Evolutionary conservation across 192 early-diverging fungal species (phyloP).

Genomic region (Backusella luteola): DNA sequence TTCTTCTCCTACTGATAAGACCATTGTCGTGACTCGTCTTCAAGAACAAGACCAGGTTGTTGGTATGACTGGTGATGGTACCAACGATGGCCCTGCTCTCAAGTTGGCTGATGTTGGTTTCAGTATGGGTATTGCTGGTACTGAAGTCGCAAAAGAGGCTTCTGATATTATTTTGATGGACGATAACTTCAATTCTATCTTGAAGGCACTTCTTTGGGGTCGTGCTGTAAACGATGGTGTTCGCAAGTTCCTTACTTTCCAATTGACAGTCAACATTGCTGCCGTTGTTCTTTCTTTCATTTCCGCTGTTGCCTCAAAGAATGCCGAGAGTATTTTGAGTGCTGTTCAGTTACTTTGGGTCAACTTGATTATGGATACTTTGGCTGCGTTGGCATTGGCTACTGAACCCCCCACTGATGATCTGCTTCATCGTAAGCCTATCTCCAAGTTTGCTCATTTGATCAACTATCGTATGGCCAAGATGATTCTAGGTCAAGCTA

Average conservation of each 20-base stretch:
- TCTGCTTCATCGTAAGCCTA: conserved; percentile 77
- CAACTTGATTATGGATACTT: conserved; percentile 93
- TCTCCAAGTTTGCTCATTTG: conserved; percentile 69
- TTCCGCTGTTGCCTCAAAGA: conserved; percentile 60
- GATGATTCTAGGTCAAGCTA: conserved; percentile 85
- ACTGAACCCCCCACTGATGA: conserved; percentile 88
- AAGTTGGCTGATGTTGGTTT: conserved; percentile 90
- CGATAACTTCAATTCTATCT: conserved; percentile 83
- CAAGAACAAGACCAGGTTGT: conserved; percentile 69
- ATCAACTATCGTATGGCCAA: conserved; percentile 89
- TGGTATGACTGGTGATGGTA: conserved; percentile 81
- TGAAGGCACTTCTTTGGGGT: conserved; percentile 79
- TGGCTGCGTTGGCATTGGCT: conserved; percentile 87
- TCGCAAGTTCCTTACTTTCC: conserved; percentile 86
- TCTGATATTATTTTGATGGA: conserved; percentile 86
- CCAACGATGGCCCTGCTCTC: conserved; percentile 85
- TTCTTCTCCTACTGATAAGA: conserved; percentile 89
- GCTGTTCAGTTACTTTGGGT: conserved; percentile 94
- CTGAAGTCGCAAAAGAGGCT: conserved; percentile 81
- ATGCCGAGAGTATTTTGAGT: conserved; percentile 72
- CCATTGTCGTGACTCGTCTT: conserved; percentile 76
- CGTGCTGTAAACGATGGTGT: conserved; percentile 80
- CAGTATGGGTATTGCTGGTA: conserved; percentile 90
- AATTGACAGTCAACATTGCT: conserved; percentile 80
- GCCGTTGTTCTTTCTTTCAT: conserved; percentile 73